A percentile compares a stretch with the other conserved stretches of the same genome.
Evolutionary conservation across 805 yeast genomes (phyloP).

Genomic region (Candida odintsovae): DNA sequence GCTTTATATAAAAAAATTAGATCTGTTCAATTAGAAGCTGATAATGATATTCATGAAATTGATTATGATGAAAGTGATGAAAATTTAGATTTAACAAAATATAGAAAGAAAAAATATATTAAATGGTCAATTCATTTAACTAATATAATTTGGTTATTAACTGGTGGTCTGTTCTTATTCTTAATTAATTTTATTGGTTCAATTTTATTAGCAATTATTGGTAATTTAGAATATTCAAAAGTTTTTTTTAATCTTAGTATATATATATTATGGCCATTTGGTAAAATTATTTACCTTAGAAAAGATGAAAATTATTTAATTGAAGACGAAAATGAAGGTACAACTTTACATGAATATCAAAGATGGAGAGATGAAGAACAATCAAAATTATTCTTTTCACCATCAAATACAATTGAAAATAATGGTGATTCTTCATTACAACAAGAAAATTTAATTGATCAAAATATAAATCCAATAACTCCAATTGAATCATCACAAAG

Average conservation of each 20-base stretch:
- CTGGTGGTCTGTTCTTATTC: conserved; percentile 64
- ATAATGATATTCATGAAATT: conserved; percentile 85
- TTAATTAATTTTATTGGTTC: conserved; percentile 44
- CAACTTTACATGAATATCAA: conserved; percentile 76
- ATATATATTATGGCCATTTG: conserved; percentile 84
- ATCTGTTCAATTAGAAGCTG: conserved; percentile 87
- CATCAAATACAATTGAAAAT: conserved; percentile 17
- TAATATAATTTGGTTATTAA: conserved; percentile 66
- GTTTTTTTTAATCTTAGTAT: conserved; percentile 56
- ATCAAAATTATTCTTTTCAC: conserved; percentile 68
- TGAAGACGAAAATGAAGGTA: conserved; percentile 88
- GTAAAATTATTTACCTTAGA: conserved; percentile 73
- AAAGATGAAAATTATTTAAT: conserved; percentile 74
- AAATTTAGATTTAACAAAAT: neutral
- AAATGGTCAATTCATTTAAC: conserved; percentile 59
- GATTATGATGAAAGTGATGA: conserved; percentile 13
- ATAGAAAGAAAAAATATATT: conserved; percentile 34
- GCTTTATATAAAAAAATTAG: conserved; percentile 90
- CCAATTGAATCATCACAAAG: neutral
- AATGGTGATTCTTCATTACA: neutral
- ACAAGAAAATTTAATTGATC: neutral
- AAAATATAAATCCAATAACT: too few relatives aligned
- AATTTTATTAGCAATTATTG: conserved; percentile 38
- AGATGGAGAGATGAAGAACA: conserved; percentile 78
- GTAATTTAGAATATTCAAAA: conserved; percentile 52